Conservation (phyloP, 2,329 filamentous ascomycete species). For the Xylariales sp. region DNA sequence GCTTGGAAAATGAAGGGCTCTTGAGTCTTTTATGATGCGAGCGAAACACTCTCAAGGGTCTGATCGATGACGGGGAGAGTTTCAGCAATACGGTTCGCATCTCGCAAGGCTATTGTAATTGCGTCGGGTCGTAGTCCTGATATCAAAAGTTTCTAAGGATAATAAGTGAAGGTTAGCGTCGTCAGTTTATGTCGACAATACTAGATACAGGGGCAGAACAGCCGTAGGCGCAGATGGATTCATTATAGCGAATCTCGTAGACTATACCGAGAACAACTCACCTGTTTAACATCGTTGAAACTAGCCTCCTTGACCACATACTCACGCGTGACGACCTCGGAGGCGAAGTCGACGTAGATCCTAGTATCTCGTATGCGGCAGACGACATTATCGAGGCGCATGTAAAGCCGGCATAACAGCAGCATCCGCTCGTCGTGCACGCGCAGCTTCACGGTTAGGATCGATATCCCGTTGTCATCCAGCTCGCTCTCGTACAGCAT, state of each 20-base stretch:
- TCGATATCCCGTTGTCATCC: constrained; percentile 94
- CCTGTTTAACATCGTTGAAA: constrained; percentile 80
- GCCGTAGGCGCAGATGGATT: too few relatives aligned
- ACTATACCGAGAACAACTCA: constrained; percentile 54
- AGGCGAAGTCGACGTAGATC: constrained; percentile 89
- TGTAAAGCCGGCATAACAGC: constrained; percentile 86
- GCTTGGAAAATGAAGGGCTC: not conserved
- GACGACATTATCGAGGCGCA: constrained; percentile 91
- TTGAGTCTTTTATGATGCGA: constrained; percentile 36
- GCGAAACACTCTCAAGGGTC: constrained; percentile 61
- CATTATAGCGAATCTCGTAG: too few relatives aligned
- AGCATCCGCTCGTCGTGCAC: constrained; percentile 93
- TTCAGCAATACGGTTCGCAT: constrained; percentile 74
- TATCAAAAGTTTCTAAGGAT: constrained; percentile 52
- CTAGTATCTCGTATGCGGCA: constrained; percentile 89
- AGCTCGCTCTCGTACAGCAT: constrained; percentile 97
- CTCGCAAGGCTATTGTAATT: constrained; percentile 74
- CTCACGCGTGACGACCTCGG: constrained; percentile 83
- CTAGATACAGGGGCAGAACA: not conserved
- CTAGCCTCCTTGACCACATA: constrained; percentile 88
- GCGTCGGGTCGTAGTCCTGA: constrained; percentile 65
- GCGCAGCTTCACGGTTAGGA: constrained; percentile 89
- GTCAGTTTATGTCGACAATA: not conserved
- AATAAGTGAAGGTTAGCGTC: constrained; percentile 1
- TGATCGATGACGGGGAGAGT: constrained; percentile 72